phyloP scores from a whole-genome alignment of 176 grass and related monocot genomes.

The Puya raimondii region DNA sequence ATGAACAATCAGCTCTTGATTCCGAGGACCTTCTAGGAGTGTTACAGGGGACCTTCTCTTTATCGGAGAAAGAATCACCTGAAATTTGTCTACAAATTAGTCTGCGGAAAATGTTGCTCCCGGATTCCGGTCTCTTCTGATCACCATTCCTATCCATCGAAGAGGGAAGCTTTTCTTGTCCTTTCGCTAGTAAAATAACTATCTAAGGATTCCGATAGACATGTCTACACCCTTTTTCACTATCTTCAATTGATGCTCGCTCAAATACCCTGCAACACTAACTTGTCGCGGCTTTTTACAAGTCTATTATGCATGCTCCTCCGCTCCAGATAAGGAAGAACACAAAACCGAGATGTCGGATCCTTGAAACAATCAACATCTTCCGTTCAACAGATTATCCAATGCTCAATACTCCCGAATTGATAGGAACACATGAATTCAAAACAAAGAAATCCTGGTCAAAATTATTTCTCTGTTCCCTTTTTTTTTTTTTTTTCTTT shows the following conservation, averaged over 20 bases:
- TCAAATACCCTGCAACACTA: not conserved
- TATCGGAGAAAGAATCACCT: conserved; percentile 20
- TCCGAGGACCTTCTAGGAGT: conserved; percentile 29
- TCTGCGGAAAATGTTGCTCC: conserved; percentile 29
- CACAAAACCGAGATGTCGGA: not conserved
- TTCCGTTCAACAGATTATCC: not conserved
- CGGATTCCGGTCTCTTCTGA: conserved; percentile 24
- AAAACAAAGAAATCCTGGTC: too few species aligned
- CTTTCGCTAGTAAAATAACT: too few species aligned
- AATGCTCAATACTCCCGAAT: too few species aligned
- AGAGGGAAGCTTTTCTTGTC: not conserved
- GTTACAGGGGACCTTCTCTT: conserved; percentile 54
- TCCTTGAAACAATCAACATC: not conserved
- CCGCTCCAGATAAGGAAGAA: not conserved
- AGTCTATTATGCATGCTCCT: not conserved
- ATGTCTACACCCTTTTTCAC: not conserved
- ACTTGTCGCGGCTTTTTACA: not conserved
- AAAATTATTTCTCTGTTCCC: too few species aligned
- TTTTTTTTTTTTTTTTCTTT: too few species aligned
- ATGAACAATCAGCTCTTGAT: conserved; percentile 6
- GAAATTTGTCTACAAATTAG: conserved; percentile 35
- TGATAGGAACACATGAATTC: too few species aligned
- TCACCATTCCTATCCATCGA: conserved; percentile 45
- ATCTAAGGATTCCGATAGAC: too few species aligned
- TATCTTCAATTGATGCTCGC: not conserved